Evolutionary conservation across 2,329 filamentous ascomycete species (phyloP), one percentile per base, ranked within the genome.

Genomic region (Ceratocystis cubensis): DNA sequence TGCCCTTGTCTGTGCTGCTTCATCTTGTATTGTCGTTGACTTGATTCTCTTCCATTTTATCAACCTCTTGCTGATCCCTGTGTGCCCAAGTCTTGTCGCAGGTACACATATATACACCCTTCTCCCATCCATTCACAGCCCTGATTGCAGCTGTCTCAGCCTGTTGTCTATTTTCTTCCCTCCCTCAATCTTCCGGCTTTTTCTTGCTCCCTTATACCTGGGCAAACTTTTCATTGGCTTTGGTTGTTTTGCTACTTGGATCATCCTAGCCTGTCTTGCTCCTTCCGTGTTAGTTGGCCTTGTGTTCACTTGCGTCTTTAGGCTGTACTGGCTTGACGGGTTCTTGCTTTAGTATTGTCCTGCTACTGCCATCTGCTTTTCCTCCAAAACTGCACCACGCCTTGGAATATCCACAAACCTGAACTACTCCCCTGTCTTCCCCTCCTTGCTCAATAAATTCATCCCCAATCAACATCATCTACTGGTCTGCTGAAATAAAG

Each of bases 191-290:
- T 59, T 20, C n/a, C 25, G 37, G 37, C 13, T 30, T 59, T 59
- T 37, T 59, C 28, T 56, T 22, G 4, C 22, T 15, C 25, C 20
- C 13, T 28, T 33, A 57, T 57, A 57, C 28, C 53, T 2, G 53
- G 3, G 7, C n/a, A 59, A 37, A 37, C 56, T 28, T 53, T 25
- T 28, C 48, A 25, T 53, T 25, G 22, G 20, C 48, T 53, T 53
- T 25, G 48, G 15, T 13, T 59, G 56, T 37, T 30, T 37, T 59
- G 5, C 33, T 59, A 37, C 56, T 25, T 59, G 28, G 56, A 37
- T 59, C 25, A 59, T 33, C 56, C 56, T 20, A 59, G 56, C 56
- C 56, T 59, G 13, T 37, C 56, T 3, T 59, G 56, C 33, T 59
- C 56, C 56, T 59, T 17, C 56, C n/a, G 20, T 30, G n/a, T 30